Conservation (phyloP, 495 filamentous ascomycete genomes). For the Penicillium longicatenatum region DNA sequence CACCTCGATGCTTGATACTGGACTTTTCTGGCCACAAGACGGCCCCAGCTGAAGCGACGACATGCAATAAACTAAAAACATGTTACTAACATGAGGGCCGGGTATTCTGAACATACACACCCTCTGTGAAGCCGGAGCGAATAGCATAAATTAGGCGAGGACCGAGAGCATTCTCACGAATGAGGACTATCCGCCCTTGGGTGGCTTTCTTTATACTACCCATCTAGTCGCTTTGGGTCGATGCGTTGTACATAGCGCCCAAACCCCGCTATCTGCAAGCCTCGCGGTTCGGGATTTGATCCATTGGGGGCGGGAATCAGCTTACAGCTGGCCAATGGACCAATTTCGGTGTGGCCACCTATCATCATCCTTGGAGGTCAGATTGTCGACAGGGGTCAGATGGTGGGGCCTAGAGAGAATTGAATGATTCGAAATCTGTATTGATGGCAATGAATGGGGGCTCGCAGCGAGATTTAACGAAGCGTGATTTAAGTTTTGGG, state of each 20-base stretch:
- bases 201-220: not conserved
- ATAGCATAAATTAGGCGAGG: not conserved
- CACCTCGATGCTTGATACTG: constrained; percentile 38
- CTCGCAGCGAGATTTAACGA: not conserved
- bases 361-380: not conserved
- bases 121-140: not conserved
- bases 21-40: constrained; percentile 42
- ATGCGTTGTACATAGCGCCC: not conserved
- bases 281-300: not conserved
- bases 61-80: not conserved
- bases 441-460: not conserved
- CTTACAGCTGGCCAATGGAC: not conserved
- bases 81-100: not conserved
- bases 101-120: not conserved
- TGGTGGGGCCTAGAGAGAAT: not conserved
- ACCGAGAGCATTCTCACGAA: not conserved
- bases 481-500: not conserved
- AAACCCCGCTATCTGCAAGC: not conserved
- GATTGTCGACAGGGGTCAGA: not conserved
- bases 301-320: not conserved
- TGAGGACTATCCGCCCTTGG: not conserved
- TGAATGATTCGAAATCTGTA: not conserved
- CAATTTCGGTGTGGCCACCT: not conserved
- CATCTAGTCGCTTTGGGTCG: not conserved
- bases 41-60: constrained; percentile 20